These are phyloP conservation scores for Chlamydomonas applanata DNA, from an alignment of 139 green algal species.

Conservation along the genomic window DNA sequence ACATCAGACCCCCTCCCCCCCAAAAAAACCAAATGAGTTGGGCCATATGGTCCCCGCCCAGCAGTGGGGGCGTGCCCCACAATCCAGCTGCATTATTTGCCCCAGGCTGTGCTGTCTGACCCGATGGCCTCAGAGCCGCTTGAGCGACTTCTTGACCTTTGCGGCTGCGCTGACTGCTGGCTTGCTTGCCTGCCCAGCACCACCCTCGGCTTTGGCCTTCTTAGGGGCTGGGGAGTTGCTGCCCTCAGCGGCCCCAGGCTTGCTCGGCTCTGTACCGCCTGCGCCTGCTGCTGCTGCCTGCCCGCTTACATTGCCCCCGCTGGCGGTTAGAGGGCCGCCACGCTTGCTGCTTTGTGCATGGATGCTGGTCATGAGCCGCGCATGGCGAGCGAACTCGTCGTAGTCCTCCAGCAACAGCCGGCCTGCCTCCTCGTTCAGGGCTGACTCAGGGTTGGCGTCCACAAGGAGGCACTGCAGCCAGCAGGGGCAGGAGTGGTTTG, in stretches of 20 bases:
- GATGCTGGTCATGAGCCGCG: slow-evolving; percentile 88
- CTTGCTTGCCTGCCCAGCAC: not conserved
- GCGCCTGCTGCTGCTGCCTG: no score
- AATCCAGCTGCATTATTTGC: no score
- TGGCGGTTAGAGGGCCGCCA: slow-evolving; percentile 64
- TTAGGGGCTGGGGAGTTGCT: not conserved
- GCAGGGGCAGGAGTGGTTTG: not conserved
- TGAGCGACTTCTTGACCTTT: not conserved
- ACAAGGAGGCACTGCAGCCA: slow-evolving; percentile 87
- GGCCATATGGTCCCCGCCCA: no score
- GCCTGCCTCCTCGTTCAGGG: slow-evolving; percentile 97
- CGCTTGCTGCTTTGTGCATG: slow-evolving; percentile 30
- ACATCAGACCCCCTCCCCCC: not conserved
- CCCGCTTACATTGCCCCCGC: slow-evolving; percentile 61
- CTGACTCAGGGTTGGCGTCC: slow-evolving; percentile 93
- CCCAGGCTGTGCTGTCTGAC: not conserved
- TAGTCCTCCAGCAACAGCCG: slow-evolving; percentile 88
- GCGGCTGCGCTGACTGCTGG: not conserved
- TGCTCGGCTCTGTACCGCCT: no score
- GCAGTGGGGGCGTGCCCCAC: no score
- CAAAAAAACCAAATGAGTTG: not conserved
- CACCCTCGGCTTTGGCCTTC: not conserved
- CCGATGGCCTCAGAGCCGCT: not conserved
- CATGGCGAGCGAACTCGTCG: slow-evolving; percentile 80
- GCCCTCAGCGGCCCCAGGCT: no score